phyloP scores from a whole-genome alignment of 148 eudicot genomes.

The Selenicereus undatus region DNA sequence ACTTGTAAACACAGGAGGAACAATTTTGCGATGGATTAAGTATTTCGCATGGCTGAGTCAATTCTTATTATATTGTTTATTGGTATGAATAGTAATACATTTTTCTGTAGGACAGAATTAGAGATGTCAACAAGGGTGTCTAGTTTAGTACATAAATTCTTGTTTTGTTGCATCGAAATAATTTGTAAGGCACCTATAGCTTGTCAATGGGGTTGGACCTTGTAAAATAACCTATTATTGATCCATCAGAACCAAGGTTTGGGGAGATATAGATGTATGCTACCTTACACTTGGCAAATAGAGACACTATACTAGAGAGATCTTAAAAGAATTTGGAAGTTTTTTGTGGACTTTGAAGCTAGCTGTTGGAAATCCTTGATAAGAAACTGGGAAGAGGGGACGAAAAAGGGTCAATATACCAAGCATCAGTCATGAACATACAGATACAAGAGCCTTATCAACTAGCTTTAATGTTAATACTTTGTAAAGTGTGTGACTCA shows the following conservation, averaged over 20 bases:
- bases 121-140: background rate
- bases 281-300: background rate
- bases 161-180: background rate
- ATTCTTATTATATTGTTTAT: background rate
- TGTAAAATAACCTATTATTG: background rate
- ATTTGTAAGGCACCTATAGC: background rate
- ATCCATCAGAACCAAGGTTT: background rate
- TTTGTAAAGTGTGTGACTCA: background rate
- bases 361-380: too few species aligned
- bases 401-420: too few species aligned
- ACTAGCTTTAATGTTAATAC: background rate
- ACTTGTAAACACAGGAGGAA: background rate
- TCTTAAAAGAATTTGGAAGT: background rate
- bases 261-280: background rate
- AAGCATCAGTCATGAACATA: too few species aligned
- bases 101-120: background rate
- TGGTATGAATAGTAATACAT: background rate
- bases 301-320: background rate
- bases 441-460: too few species aligned
- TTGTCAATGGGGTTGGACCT: background rate
- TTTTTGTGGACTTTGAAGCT: background rate
- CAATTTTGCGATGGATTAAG: background rate
- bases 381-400: background rate
- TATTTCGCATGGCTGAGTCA: background rate
- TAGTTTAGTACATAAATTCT: background rate